These are phyloP conservation scores for Melampsora medusae DNA, from an alignment of 1,284 basidiomycete genomes.

Conservation along the genomic window DNA sequence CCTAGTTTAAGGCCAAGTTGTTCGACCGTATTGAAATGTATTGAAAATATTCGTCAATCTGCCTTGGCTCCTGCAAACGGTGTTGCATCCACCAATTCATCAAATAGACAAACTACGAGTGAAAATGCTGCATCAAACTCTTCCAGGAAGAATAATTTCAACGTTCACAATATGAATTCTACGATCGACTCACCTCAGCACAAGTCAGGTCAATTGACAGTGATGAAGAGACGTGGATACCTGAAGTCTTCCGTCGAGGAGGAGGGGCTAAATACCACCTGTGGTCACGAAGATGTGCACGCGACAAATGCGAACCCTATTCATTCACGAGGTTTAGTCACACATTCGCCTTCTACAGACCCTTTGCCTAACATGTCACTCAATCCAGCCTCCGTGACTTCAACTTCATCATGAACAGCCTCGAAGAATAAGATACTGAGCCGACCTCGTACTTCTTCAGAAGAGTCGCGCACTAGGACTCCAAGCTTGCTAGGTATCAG, in stretches of 20 bases:
- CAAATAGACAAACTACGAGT: neutral
- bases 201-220: slow-evolving; percentile 1
- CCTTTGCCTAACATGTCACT: too few species aligned
- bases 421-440: too few species aligned
- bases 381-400: too few species aligned
- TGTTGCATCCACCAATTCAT: neutral
- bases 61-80: neutral
- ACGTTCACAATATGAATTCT: neutral
- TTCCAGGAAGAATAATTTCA: too few species aligned
- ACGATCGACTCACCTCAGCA: neutral
- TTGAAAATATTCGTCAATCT: slow-evolving; percentile 51
- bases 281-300: too few species aligned
- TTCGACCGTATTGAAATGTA: slow-evolving; percentile 66
- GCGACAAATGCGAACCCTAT: too few species aligned
- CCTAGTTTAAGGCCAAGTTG: slow-evolving; percentile 67
- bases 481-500: neutral
- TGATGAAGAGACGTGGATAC: neutral
- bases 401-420: too few species aligned
- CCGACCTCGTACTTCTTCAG: too few species aligned
- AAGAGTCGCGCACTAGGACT: neutral
- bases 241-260: neutral
- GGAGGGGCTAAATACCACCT: too few species aligned
- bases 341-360: too few species aligned
- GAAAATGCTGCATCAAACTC: neutral
- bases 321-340: too few species aligned